Base-by-base conservation (phyloP, 345 rosid genomes). In the Litchi chinensis region DNA sequence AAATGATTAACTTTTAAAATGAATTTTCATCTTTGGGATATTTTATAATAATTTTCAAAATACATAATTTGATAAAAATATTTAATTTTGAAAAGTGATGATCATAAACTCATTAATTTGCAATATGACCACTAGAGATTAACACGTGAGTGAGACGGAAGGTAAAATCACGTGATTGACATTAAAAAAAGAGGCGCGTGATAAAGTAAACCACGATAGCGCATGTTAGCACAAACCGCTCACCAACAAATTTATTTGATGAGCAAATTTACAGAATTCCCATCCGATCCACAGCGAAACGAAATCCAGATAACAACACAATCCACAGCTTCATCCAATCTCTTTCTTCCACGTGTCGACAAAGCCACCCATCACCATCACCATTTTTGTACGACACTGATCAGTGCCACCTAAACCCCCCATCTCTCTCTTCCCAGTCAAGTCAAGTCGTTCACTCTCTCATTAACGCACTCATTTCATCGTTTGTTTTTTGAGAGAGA, bases 271-370 rank as follows among this genome's bases (percentile, higher is more conserved):
- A 82, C 81, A n/a, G 8, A 57, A 59, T 13, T 32, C 75, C 46
- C 62, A 46, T 66, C 71, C 79, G 59, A 59, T 81, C 78, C 32
- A 6, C 19, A 46, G 66, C 79, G 26, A 71, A 69, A 79, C 83
- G 88, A 87, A 89, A 89, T 88, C 93, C 75, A 77, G 92, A 87
- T 86, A 84, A 80, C 89, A 83, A 68, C 85, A 82, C 83, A 83
- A 91, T 89, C 92, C 83, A 48, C 69, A 10, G 13, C 0, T 4
- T 22, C 63, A 21, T 0, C 91, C 95, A 89, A 87, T 84, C 79
- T 4, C 0, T 2, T 3, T 3, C 0, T 8, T 56, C 86, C 92
- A 85, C 87, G 88, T 89, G 88, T 83, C 72, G 6, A 81, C 11
- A 79, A 79, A 71, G 75, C 12, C 52, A 19, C 19, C 80, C 39